These are phyloP conservation scores for Peronospora tabacina DNA, from an alignment of 352 stramenopile genomes.

Conservation along the genomic window DNA sequence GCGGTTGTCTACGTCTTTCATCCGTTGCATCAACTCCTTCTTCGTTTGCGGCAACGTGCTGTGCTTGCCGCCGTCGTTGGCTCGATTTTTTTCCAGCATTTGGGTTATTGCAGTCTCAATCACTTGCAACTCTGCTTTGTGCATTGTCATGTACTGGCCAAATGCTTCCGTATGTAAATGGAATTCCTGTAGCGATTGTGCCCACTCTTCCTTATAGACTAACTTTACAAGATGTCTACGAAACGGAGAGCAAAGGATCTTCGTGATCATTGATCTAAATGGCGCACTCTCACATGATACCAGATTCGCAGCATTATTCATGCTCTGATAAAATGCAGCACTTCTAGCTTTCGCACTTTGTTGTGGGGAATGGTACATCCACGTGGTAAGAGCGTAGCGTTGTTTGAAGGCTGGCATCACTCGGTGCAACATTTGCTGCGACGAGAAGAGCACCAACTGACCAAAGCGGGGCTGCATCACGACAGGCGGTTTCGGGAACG, in stretches of 20 bases:
- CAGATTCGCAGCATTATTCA: background rate
- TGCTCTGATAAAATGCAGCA: conserved; percentile 20
- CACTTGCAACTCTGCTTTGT: conserved; percentile 40
- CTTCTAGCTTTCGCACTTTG: conserved; percentile 13
- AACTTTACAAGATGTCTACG: conserved; percentile 58
- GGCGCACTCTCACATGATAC: background rate
- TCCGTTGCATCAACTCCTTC: conserved; percentile 22
- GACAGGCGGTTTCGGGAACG: conserved; percentile 53
- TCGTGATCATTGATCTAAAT: conserved; percentile 35
- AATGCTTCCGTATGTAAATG: conserved; percentile 50
- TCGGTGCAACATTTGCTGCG: conserved; percentile 72
- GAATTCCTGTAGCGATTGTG: conserved; percentile 45
- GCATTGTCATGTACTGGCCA: conserved; percentile 50
- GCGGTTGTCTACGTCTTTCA: conserved; percentile 16
- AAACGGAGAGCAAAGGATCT: conserved; percentile 52
- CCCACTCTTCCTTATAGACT: conserved; percentile 47
- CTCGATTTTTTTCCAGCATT: conserved; percentile 60
- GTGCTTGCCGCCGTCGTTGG: conserved; percentile 25
- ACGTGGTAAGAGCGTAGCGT: conserved; percentile 62
- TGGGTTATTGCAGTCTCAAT: conserved; percentile 41
- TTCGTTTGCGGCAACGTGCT: conserved; percentile 30
- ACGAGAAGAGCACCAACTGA: conserved; percentile 71
- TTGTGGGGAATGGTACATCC: conserved; percentile 45
- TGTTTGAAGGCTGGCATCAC: conserved; percentile 45
- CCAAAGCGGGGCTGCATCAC: conserved; percentile 50